phyloP scores from a whole-genome alignment of 257 asterid species.

The Henckelia pumila region DNA sequence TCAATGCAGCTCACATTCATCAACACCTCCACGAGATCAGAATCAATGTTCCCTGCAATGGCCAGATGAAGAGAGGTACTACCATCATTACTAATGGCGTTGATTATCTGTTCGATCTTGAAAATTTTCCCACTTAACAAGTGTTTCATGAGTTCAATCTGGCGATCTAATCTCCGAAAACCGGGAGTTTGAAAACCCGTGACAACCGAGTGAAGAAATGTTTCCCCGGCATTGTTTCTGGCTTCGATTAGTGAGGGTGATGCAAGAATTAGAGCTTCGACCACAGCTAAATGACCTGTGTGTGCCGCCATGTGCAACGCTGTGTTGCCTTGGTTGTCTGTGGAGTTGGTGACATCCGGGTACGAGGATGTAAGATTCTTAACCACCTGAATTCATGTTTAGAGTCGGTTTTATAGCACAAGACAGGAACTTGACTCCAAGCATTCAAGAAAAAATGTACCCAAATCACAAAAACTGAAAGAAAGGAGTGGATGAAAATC shows the following conservation, averaged over 20 bases:
- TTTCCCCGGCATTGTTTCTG: constrained; percentile 62
- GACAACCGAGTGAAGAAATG: constrained; percentile 73
- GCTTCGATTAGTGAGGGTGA: constrained; percentile 50
- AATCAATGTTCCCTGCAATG: constrained; percentile 67
- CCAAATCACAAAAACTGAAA: neutral
- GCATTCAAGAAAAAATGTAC: neutral
- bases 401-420: neutral
- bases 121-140: constrained; percentile 47
- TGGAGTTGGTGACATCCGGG: constrained; percentile 47
- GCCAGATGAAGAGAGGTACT: constrained; percentile 82
- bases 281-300: constrained; percentile 77
- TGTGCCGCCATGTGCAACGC: constrained; percentile 85
- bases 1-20: constrained; percentile 56
- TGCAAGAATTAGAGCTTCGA: constrained; percentile 67
- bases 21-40: constrained; percentile 72
- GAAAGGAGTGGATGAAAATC: neutral
- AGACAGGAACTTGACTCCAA: neutral
- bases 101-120: constrained; percentile 50
- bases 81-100: constrained; percentile 49
- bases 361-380: constrained; percentile 46
- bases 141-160: constrained; percentile 65
- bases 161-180: constrained; percentile 80
- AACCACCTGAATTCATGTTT: constrained; percentile 53
- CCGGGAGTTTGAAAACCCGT: constrained; percentile 86
- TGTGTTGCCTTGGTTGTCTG: constrained; percentile 77